Conservation (phyloP, 768 basidiomycete genomes). For the Pholiota molesta region DNA sequence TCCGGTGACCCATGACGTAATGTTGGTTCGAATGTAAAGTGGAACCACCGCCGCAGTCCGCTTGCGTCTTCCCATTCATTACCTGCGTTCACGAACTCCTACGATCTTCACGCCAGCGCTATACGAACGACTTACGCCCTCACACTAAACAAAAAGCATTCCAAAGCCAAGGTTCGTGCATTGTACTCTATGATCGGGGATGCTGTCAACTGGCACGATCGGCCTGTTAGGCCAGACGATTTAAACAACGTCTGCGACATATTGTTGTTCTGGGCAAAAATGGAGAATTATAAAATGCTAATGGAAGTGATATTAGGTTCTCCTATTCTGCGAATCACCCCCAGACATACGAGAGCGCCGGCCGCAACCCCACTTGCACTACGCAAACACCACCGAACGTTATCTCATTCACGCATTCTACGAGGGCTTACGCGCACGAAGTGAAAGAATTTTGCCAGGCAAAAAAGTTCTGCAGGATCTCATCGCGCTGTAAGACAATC, state of each 20-base stretch:
- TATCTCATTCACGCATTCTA: not conserved
- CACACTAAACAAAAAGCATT: not conserved
- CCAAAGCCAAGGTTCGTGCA: not conserved
- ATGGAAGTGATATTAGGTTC: not conserved
- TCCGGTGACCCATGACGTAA: not conserved
- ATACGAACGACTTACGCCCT: not conserved
- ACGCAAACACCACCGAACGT: not conserved
- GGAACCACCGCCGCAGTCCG: not conserved
- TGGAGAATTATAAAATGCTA: not conserved
- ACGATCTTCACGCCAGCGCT: not conserved
- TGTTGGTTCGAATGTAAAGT: not conserved
- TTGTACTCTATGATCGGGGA: not conserved
- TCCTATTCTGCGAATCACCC: slow-evolving; percentile 1
- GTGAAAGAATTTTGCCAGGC: too few species aligned
- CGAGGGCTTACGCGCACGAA: not conserved
- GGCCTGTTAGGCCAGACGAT: not conserved
- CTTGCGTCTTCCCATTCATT: too few species aligned
- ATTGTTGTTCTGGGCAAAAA: not conserved
- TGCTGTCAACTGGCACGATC: not conserved
- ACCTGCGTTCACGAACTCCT: not conserved
- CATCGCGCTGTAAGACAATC: not conserved
- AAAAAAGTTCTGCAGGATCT: not conserved
- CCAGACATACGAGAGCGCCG: slow-evolving; percentile 1
- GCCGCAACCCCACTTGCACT: not conserved
- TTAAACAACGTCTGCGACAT: not conserved